Evolutionary conservation across 2,329 filamentous ascomycete genomes (phyloP), one percentile per base, ranked within the genome.

Genomic region (Venturiaceae sp.): DNA sequence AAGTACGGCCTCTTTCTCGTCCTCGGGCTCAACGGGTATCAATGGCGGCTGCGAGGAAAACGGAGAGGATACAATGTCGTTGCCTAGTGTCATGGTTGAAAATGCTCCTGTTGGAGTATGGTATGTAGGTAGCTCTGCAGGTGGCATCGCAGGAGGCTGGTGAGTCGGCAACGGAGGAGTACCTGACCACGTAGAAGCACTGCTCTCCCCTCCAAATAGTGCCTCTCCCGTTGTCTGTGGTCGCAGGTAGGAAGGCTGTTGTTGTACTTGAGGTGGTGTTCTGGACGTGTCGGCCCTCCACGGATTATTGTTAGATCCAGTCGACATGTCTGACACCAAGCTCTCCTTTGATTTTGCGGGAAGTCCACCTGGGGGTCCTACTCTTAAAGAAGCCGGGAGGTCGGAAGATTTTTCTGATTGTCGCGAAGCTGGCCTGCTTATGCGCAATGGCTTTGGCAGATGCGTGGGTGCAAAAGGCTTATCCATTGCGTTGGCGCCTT

Each of bases 1-100:
- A 16, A 11, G 23, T 55, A 67, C 58, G 55, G 66, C 62, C 5
- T 66, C 60, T 14, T 64, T 60, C 11, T 67, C 63, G 5, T 69
- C 64, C 30, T 70, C 64, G 19, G 65, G 21, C 59, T 41, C 58
- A 14, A 53, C 53, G 50, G 66, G 59, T 58, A 58, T 52, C 26
- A 50, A 21, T 19, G 44, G 44, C 23, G 44, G 44, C 44, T 50
- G 44, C 44, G 44, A 50, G 21, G 44, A 50, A 16, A 30, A 50
- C 13, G 44, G 44, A 16, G 44, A 50, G 5, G 44, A 50, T 23
- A 30, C 44, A 8, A 30, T 30, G 11, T 50, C 23, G 9, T 50
- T 26, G 8, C 44, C 26, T n/a, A 56, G 36, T n/a, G 54, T 23
- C 21, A 46, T n/a, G 3, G 23, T 41, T n/a, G 36, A 34, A 5